Conservation (phyloP, 257 asterid genomes). For the Forsythia viridissima region DNA sequence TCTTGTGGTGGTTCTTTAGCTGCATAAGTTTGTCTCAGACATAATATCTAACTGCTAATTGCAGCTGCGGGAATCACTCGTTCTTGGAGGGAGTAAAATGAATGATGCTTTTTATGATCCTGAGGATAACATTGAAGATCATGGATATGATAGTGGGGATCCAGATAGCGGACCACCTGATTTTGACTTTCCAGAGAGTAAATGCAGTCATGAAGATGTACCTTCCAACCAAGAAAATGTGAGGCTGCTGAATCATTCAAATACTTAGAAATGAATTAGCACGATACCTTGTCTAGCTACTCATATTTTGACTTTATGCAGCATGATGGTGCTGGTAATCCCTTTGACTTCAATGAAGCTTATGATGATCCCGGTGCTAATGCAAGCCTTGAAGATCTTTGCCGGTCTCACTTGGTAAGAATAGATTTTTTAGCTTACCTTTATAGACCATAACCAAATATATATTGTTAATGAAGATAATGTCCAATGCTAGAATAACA, state of each 20-base stretch:
- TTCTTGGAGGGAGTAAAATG: conserved; percentile 38
- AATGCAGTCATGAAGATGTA: conserved; percentile 33
- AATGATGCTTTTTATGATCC: conserved; percentile 36
- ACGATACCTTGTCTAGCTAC: conserved; percentile 5
- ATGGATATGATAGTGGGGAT: conserved; percentile 69
- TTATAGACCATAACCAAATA: background rate
- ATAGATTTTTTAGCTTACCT: conserved; percentile 18
- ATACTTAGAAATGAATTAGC: background rate
- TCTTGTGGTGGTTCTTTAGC: conserved; percentile 24
- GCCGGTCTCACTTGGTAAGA: conserved; percentile 91
- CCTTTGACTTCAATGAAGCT: conserved; percentile 24
- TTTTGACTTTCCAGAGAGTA: conserved; percentile 58
- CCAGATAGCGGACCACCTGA: conserved; percentile 55
- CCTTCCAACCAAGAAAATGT: conserved; percentile 56
- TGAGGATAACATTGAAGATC: conserved; percentile 36
- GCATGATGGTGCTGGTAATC: conserved; percentile 42
- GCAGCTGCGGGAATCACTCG: conserved; percentile 87
- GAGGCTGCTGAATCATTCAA: conserved; percentile 9
- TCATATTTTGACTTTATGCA: conserved; percentile 31
- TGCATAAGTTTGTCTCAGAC: conserved; percentile 16
- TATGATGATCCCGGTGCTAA: conserved; percentile 47
- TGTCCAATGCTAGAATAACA: background rate
- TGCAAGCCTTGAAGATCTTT: conserved; percentile 83
- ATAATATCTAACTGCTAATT: conserved; percentile 29
- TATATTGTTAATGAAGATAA: conserved; percentile 10